phyloP scores from a whole-genome alignment of 2,329 filamentous ascomycete genomes.

The Ophiostoma piceae region DNA sequence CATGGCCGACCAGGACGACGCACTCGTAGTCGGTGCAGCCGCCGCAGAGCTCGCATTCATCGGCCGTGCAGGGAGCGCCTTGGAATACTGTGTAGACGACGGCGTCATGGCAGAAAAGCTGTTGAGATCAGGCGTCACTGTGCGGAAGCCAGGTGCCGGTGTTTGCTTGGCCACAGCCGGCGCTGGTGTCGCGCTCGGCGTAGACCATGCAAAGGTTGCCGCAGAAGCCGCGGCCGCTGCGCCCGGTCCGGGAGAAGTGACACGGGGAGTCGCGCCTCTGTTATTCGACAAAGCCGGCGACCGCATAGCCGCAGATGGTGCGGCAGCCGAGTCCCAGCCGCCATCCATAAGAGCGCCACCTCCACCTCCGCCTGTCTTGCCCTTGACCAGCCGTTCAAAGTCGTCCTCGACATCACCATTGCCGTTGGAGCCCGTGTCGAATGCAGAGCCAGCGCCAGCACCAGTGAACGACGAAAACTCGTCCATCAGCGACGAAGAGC shows the following conservation, averaged over 20 bases:
- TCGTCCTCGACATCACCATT: slow-evolving; percentile 56
- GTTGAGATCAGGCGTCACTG: slow-evolving; percentile 55
- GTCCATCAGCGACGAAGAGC: slow-evolving; percentile 46
- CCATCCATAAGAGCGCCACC: slow-evolving; percentile 24
- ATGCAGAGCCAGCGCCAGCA: slow-evolving; percentile 31
- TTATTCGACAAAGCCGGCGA: slow-evolving; percentile 15
- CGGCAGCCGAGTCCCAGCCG: slow-evolving; percentile 21
- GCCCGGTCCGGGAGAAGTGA: slow-evolving; percentile 30
- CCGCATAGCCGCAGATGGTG: slow-evolving; percentile 11
- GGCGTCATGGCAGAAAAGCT: slow-evolving; percentile 53
- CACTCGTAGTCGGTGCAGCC: neutral
- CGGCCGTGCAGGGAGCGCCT: slow-evolving; percentile 49
- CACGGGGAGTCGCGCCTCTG: slow-evolving; percentile 5
- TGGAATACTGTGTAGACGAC: slow-evolving; percentile 57
- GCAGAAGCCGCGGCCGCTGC: slow-evolving; percentile 33
- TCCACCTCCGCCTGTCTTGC: slow-evolving; percentile 44
- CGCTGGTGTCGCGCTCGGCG: slow-evolving; percentile 41
- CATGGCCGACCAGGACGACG: neutral
- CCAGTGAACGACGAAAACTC: slow-evolving; percentile 69
- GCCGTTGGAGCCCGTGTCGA: slow-evolving; percentile 47
- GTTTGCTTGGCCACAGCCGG: slow-evolving; percentile 41
- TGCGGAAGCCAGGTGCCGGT: slow-evolving; percentile 41
- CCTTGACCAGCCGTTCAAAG: slow-evolving; percentile 87
- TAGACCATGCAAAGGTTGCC: slow-evolving; percentile 60
- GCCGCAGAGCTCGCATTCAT: slow-evolving; percentile 21